Percentiles rank a stretch among this genome's conserved stretches.
Conservation (phyloP, 345 rosid genomes). For the Aurinia saxatilis region DNA sequence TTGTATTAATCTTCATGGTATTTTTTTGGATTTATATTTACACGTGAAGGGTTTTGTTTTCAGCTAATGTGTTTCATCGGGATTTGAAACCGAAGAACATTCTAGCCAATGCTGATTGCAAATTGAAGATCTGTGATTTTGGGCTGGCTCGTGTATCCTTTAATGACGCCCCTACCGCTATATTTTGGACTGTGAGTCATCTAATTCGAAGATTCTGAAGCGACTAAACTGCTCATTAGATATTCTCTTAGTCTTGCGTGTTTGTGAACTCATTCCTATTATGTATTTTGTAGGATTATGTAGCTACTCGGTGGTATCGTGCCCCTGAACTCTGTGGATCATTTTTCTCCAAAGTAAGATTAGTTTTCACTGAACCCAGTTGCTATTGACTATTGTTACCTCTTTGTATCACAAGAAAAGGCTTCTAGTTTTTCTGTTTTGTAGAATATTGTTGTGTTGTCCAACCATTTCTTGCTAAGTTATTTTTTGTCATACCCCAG, state of each 20-base stretch:
- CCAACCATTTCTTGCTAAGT: background rate
- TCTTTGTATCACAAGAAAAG: background rate
- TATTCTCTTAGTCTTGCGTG: background rate
- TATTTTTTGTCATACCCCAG: constrained; percentile 32
- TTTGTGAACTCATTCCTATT: background rate
- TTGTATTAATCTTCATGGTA: background rate
- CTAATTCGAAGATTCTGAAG: constrained; percentile 1
- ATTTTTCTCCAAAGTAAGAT: constrained; percentile 88
- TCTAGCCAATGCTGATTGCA: constrained; percentile 98
- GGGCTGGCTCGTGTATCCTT: constrained; percentile 97
- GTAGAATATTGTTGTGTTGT: background rate
- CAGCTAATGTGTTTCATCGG: constrained; percentile 95
- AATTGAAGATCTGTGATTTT: constrained; percentile 96
- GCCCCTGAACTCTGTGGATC: constrained; percentile 99
- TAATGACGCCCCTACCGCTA: constrained; percentile 96
- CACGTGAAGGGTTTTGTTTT: constrained; percentile 13
- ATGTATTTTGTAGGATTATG: constrained; percentile 67
- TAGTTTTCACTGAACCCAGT: background rate
- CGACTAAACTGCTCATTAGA: background rate
- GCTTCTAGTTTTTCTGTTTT: background rate
- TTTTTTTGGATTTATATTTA: background rate
- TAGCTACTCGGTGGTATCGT: constrained; percentile 98
- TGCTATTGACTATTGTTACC: background rate
- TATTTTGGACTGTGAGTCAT: constrained; percentile 89
- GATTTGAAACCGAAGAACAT: constrained; percentile 98